A percentile compares a stretch with the other conserved stretches of the same genome.
Evolutionary conservation across 2,329 filamentous ascomycete genomes (phyloP).

Genomic region (Curvularia spicifera): DNA sequence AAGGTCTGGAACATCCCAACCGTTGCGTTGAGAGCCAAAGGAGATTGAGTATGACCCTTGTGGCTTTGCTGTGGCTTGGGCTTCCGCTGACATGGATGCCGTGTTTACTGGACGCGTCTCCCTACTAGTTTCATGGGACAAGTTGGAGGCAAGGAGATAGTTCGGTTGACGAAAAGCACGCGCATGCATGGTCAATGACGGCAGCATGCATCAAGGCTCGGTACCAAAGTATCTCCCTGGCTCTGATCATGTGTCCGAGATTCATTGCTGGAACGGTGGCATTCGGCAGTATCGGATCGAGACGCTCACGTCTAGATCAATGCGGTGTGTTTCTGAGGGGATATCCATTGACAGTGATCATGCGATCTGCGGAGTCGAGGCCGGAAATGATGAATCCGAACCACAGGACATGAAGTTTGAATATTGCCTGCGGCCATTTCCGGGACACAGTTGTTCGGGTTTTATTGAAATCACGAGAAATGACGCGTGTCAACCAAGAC

Average conservation of each 20-base stretch:
- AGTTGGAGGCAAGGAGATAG: constrained; percentile 6
- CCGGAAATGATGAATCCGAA: constrained; percentile 5
- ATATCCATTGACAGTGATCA: not conserved
- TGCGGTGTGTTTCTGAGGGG: not conserved
- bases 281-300: not conserved
- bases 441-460: not conserved
- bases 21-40: constrained; percentile 3
- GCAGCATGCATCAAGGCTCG: constrained; percentile 4
- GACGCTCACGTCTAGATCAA: constrained; percentile 1
- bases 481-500: constrained; percentile 8
- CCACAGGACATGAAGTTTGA: constrained; percentile 5
- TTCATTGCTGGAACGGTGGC: constrained; percentile 3
- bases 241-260: not conserved
- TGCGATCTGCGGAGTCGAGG: constrained; percentile 5
- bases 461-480: constrained; percentile 7
- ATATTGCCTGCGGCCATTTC: not conserved
- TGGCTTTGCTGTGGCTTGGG: not conserved
- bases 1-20: constrained; percentile 9
- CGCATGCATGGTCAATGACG: constrained; percentile 9
- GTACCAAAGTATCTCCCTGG: constrained; percentile 1
- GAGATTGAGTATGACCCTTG: not conserved
- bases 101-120: constrained; percentile 1
- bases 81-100: not conserved
- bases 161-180: not conserved
- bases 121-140: constrained; percentile 2